These are phyloP conservation scores for Alternaria gaisen DNA, from an alignment of 2,329 filamentous ascomycete genomes.

Conservation along the genomic window DNA sequence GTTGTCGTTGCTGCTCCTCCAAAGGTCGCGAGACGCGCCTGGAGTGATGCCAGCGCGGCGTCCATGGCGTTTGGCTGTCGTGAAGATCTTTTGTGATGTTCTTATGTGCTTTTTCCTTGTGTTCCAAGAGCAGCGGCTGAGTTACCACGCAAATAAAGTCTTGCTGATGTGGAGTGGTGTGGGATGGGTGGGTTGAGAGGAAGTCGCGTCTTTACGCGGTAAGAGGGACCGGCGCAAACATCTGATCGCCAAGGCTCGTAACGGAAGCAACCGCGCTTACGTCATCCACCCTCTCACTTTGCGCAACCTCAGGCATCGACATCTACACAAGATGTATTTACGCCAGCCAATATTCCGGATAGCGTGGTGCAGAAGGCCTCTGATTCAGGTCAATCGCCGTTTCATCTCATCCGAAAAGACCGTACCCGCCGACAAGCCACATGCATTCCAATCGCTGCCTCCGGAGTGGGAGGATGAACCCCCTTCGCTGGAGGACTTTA, in stretches of 20 bases:
- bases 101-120: background rate
- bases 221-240: slow-evolving; percentile 20
- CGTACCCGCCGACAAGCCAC: slow-evolving; percentile 26
- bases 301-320: slow-evolving; percentile 31
- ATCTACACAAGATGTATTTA: slow-evolving; percentile 44
- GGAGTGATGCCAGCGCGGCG: slow-evolving; percentile 66
- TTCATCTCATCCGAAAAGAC: slow-evolving; percentile 38
- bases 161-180: slow-evolving; percentile 12
- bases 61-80: slow-evolving; percentile 34
- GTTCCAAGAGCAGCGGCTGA: background rate
- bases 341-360: slow-evolving; percentile 39
- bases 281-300: slow-evolving; percentile 33
- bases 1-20: slow-evolving; percentile 66
- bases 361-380: slow-evolving; percentile 38
- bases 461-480: slow-evolving; percentile 79
- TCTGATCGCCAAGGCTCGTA: slow-evolving; percentile 17
- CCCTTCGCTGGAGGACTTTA: slow-evolving; percentile 75
- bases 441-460: slow-evolving; percentile 49
- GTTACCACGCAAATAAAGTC: slow-evolving; percentile 1
- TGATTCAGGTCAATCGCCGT: slow-evolving; percentile 34
- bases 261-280: slow-evolving; percentile 31
- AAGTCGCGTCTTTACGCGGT: slow-evolving; percentile 22
- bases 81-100: background rate
- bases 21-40: slow-evolving; percentile 84
- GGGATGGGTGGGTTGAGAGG: slow-evolving; percentile 15